phyloP scores from a whole-genome alignment of 305 asterid genomes.

The Plantago lanceolata region DNA sequence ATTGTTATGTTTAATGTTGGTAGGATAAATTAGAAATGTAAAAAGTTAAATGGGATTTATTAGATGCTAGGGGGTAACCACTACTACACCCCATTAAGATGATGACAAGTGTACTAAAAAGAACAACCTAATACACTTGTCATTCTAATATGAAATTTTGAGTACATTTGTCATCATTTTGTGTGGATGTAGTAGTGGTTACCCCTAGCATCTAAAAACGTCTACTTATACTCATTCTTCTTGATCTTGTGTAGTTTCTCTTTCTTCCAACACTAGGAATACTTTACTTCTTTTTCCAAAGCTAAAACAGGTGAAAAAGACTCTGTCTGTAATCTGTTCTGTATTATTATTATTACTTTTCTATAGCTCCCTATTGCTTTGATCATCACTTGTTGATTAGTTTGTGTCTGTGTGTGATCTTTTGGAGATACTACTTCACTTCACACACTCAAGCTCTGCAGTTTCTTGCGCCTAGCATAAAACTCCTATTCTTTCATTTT shows the following conservation, averaged over 20 bases:
- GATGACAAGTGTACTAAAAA: too few species aligned
- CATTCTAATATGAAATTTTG: too few species aligned
- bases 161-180: too few species aligned
- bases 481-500: constrained; percentile 21
- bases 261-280: constrained; percentile 30
- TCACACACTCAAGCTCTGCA: constrained; percentile 33
- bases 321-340: constrained; percentile 9
- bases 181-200: too few species aligned
- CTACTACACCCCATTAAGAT: too few species aligned
- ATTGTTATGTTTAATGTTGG: too few species aligned
- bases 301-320: constrained; percentile 30
- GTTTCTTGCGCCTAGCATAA: constrained; percentile 26
- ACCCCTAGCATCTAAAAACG: too few species aligned
- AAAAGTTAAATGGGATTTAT: too few species aligned
- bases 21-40: too few species aligned
- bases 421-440: constrained; percentile 32
- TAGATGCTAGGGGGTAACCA: too few species aligned
- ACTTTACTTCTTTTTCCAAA: constrained; percentile 29
- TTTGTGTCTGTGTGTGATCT: constrained; percentile 21
- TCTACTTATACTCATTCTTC: constrained; percentile 3
- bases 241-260: constrained; percentile 19
- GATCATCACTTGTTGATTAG: constrained; percentile 18
- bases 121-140: too few species aligned
- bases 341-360: too few species aligned
- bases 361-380: constrained; percentile 25